phyloP scores from a whole-genome alignment of 352 stramenopile species.

The Pythium diclinum region DNA sequence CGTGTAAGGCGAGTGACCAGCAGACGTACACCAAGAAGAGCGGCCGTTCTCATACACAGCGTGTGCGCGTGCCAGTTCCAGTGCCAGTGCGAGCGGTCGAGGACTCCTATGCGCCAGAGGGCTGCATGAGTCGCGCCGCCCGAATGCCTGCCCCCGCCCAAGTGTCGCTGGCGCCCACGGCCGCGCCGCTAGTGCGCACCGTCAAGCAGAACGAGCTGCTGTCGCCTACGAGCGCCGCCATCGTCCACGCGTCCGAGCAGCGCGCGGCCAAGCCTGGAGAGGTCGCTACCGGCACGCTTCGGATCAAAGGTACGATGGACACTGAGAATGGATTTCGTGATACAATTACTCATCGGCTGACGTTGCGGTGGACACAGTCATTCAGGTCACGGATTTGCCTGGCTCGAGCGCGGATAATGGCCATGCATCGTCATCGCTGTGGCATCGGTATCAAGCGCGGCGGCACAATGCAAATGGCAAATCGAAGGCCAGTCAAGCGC shows the following conservation, averaged over 20 bases:
- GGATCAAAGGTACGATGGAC: conserved; percentile 45
- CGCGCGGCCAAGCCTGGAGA: conserved; percentile 44
- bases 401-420: conserved; percentile 23
- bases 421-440: conserved; percentile 18
- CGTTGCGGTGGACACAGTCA: conserved; percentile 12
- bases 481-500: conserved; percentile 21
- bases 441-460: conserved; percentile 46
- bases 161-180: background rate
- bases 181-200: conserved; percentile 16
- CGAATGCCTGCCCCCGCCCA: conserved; percentile 21
- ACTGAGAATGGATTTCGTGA: background rate
- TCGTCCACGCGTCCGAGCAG: conserved; percentile 50
- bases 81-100: too few species aligned
- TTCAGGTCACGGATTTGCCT: conserved; percentile 31
- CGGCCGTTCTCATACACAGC: too few species aligned
- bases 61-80: too few species aligned
- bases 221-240: conserved; percentile 46
- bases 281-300: conserved; percentile 43
- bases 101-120: background rate
- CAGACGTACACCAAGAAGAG: background rate
- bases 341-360: background rate
- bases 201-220: conserved; percentile 34
- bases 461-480: conserved; percentile 22
- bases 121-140: conserved; percentile 19
- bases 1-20: background rate